Base-by-base conservation (phyloP, 306 rosid species). In the Trifolium dubium region DNA sequence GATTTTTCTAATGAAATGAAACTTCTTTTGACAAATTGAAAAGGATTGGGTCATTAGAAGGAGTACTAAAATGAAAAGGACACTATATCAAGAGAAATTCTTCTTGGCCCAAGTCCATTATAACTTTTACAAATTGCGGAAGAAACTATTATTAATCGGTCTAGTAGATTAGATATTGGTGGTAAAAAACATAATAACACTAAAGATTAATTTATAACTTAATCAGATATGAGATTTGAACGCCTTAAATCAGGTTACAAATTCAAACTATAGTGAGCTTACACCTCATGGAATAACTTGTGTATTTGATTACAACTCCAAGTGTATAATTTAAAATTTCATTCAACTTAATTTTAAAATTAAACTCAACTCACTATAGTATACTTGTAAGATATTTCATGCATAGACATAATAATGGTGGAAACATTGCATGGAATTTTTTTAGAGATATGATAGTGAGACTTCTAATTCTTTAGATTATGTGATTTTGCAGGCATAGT, bases 401-500 rank as follows among this genome's bases (percentile, higher is more conserved):
- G 62, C 34, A 13, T 9, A 50, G 1, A 69, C 60, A 60, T 17
- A 51, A 47, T 35, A 32, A n/a, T 50, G 70, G 18, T n/a, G n/a
- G n/a, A n/a, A n/a, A n/a, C n/a, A n/a, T n/a, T n/a, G 34, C 50
- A 46, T 65, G 41, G 5, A 47, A 58, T 10, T 32, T 64, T 4
- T 3, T 9, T 4, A 44, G 31, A 44, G 50, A 46, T 39, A 56
- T 64, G 43, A 23, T 44, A 13, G 2, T 51, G 65, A 71, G 28
- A 34, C 32, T 51, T 56, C 54, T 77, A 67, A 66, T 32, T 17
- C 43, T 47, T 66, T 46, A 23, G 40, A 43, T 34, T 29, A 4
- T 64, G 2, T 56, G 66, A 56, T 12, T 28, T 30, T 82, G 74
- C 77, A 93, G 98, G 98, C 72, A 84, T 91, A 63, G 82, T 87